Evolutionary conservation across 106 monocot species (phyloP).

Genomic region (Phalaenopsis aphrodite): DNA sequence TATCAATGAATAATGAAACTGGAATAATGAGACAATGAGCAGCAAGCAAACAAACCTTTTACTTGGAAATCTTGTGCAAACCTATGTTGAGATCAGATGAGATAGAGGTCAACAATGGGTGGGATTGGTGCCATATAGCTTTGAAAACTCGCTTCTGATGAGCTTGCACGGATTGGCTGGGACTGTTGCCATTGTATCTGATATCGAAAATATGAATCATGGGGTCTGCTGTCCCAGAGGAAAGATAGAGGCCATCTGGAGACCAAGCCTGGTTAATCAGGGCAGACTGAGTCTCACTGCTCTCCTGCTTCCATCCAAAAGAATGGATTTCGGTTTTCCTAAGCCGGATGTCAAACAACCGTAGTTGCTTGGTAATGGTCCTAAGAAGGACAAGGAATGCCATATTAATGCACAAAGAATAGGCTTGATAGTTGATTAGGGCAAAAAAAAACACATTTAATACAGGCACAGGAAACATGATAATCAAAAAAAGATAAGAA

Average conservation of each 20-base stretch:
- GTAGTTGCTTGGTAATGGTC: conserved; percentile 59
- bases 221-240: conserved; percentile 79
- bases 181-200: conserved; percentile 32
- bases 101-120: conserved; percentile 64
- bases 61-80: conserved; percentile 39
- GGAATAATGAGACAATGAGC: neutral
- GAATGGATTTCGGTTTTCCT: conserved; percentile 69
- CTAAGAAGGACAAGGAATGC: conserved; percentile 21
- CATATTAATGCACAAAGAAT: neutral
- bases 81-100: conserved; percentile 89
- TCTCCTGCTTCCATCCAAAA: conserved; percentile 90
- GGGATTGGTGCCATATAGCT: conserved; percentile 73
- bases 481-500: neutral
- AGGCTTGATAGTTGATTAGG: neutral
- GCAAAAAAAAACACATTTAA: neutral
- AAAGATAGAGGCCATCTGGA: conserved; percentile 64
- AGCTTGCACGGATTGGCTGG: conserved; percentile 68
- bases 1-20: no score
- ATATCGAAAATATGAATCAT: conserved; percentile 88
- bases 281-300: conserved; percentile 89
- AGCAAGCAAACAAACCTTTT: neutral
- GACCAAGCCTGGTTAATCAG: conserved; percentile 91
- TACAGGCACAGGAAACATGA: neutral
- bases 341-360: conserved; percentile 58
- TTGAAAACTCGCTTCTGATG: conserved; percentile 88